Evolutionary conservation across 148 eudicot genomes (phyloP), one percentile per base, ranked within the genome.

Genomic region (Camellia lanceoleosa): DNA sequence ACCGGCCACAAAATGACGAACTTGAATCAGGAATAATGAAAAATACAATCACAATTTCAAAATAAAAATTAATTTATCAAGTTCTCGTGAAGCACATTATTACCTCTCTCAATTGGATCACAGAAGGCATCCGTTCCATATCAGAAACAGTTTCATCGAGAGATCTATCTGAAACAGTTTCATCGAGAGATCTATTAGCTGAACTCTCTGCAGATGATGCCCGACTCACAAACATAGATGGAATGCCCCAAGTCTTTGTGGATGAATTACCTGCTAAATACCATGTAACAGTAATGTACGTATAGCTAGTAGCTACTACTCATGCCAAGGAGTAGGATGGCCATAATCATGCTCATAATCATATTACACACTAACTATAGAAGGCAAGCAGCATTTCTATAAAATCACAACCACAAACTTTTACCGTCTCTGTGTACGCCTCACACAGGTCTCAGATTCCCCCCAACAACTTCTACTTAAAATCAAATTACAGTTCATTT

Each of bases 151-250:
- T 76, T 43, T 62, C 78, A 61, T 6, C 41, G 13, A 13, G 42
- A 44, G 78, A 76, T 49, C 41, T 76, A 47, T 44, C 19, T 44
- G 41, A 30, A 30, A 30, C 30, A 43, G 42, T 76, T 43, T 62
- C 78, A 61, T 13, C 10, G 13, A 13, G 42, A 46, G 78, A 76
- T 49, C 41, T 76, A 47, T 61, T 46, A 61, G 41, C 68, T 44
- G 78, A 44, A 60, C 68, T 15, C 42, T 74, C 78, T 46, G 10
- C 78, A 43, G 68, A 44, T 5, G 66, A 60, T 62, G 68, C 68
- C 12, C 78, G 78, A 12, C 51, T 59, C 68, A 68, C 78, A 76
- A 76, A 76, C 16, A 76, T 76, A 62, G 78, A 76, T 62, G 78
- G 12, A 51, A 76, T 76, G 14, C 56, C 68, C 78, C 78, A 76